Conservation (phyloP, 345 rosid species). For the Dipteronia sinensis region DNA sequence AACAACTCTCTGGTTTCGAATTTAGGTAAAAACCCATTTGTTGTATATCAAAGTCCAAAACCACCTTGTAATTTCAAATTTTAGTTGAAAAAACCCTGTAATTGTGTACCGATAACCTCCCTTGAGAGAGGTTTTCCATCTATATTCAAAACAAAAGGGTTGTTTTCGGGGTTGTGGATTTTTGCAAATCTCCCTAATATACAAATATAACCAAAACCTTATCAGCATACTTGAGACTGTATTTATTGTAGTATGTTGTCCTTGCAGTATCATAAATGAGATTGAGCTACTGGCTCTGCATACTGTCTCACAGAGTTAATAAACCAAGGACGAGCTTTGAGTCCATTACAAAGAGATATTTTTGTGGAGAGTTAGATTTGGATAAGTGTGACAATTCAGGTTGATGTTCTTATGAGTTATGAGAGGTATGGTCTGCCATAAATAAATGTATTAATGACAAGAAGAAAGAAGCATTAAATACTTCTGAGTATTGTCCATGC, state of each 20-base stretch:
- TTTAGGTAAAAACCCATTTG: no score
- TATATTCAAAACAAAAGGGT: no score
- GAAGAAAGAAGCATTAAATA: not conserved
- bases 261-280: slow-evolving; percentile 19
- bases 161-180: no score
- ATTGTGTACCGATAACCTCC: no score
- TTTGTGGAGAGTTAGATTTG: not conserved
- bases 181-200: no score
- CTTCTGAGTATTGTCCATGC: not conserved
- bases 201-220: not conserved
- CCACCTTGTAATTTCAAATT: no score
- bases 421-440: not conserved
- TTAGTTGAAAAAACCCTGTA: no score
- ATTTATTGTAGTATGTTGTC: slow-evolving; percentile 5
- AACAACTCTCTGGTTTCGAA: no score
- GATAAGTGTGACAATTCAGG: not conserved
- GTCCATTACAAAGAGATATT: no score
- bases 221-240: slow-evolving; percentile 1
- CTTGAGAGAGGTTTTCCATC: no score
- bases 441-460: not conserved
- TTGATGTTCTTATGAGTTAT: no score
- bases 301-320: not conserved
- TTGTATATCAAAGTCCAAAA: no score
- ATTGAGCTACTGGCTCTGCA: slow-evolving; percentile 8
- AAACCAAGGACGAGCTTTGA: not conserved